Conservation (phyloP, 1,139 yeast species). For the Magnusiomyces suaveolens region DNA sequence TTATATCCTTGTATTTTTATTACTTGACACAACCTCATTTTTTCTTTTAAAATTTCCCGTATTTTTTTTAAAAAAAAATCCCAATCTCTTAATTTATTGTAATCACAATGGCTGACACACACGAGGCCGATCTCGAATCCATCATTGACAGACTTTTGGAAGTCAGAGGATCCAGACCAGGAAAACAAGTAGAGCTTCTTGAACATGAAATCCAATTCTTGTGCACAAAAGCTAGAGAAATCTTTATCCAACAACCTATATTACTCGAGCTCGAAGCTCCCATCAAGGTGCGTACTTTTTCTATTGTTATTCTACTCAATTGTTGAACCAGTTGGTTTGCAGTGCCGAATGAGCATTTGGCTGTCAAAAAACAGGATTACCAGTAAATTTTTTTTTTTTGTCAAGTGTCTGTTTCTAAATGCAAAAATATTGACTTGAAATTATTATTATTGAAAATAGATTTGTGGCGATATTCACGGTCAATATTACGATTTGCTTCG, state of each 20-base stretch:
- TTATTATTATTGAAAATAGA: constrained; percentile 76
- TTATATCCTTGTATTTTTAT: too few species aligned
- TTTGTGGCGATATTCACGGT: constrained; percentile 84
- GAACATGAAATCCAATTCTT: constrained; percentile 92
- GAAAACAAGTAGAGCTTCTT: constrained; percentile 86
- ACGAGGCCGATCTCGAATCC: constrained; percentile 92
- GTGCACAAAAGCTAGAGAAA: constrained; percentile 96
- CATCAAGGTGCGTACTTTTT: constrained; percentile 53
- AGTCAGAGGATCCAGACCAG: constrained; percentile 97
- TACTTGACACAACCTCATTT: too few species aligned
- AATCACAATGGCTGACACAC: constrained; percentile 49
- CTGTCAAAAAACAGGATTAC: too few species aligned
- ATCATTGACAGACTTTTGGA: constrained; percentile 93
- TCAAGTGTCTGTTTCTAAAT: too few species aligned
- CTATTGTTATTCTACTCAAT: background rate
- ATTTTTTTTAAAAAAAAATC: too few species aligned
- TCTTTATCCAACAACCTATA: constrained; percentile 95
- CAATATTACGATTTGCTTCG: constrained; percentile 69
- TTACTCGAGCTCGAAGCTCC: constrained; percentile 94
- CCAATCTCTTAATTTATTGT: too few species aligned
- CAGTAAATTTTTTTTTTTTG: too few species aligned
- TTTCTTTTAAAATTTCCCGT: too few species aligned
- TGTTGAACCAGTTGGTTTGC: too few species aligned
- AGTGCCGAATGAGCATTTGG: too few species aligned
- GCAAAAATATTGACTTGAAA: constrained; percentile 97